These are phyloP conservation scores for Venturia asperata DNA, from an alignment of 2,329 filamentous ascomycete genomes.

Conservation along the genomic window DNA sequence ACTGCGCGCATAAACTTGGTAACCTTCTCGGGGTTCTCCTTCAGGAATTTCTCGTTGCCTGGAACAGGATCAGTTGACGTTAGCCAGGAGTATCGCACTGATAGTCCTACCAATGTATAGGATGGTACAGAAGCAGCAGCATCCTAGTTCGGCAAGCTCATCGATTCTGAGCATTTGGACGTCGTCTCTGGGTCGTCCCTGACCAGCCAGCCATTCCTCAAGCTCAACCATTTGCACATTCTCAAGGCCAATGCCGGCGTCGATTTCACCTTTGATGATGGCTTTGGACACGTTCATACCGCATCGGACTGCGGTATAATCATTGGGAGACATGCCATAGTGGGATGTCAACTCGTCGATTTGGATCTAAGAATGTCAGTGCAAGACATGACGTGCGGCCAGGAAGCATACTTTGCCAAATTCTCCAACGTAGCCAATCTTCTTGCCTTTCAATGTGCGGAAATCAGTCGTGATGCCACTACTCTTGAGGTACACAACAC, in stretches of 20 bases:
- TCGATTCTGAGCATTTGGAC: slow-evolving; percentile 78
- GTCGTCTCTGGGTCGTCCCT: slow-evolving; percentile 57
- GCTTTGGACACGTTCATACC: slow-evolving; percentile 76
- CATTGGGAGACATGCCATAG: slow-evolving; percentile 64
- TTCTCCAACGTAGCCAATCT: slow-evolving; percentile 72
- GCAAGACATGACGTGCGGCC: background rate
- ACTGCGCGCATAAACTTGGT: slow-evolving; percentile 63
- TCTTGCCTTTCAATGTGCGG: slow-evolving; percentile 65
- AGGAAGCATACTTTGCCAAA: slow-evolving; percentile 54
- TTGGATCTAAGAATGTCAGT: slow-evolving; percentile 51
- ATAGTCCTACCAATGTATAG: slow-evolving; percentile 58
- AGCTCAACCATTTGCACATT: slow-evolving; percentile 81
- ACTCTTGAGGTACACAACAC: slow-evolving; percentile 67
- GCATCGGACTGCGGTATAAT: slow-evolving; percentile 71
- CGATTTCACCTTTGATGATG: slow-evolving; percentile 64
- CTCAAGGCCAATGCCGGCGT: slow-evolving; percentile 70
- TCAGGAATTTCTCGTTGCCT: slow-evolving; percentile 59
- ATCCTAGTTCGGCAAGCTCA: slow-evolving; percentile 69
- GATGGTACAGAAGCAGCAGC: slow-evolving; percentile 79
- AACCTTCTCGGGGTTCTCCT: slow-evolving; percentile 59
- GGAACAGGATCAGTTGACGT: background rate
- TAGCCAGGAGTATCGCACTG: background rate
- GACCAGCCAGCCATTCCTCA: slow-evolving; percentile 62
- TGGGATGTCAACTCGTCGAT: slow-evolving; percentile 73
- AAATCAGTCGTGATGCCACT: slow-evolving; percentile 71